Conservation (phyloP, 148 eudicot genomes). For the Fallopia convolvulus region DNA sequence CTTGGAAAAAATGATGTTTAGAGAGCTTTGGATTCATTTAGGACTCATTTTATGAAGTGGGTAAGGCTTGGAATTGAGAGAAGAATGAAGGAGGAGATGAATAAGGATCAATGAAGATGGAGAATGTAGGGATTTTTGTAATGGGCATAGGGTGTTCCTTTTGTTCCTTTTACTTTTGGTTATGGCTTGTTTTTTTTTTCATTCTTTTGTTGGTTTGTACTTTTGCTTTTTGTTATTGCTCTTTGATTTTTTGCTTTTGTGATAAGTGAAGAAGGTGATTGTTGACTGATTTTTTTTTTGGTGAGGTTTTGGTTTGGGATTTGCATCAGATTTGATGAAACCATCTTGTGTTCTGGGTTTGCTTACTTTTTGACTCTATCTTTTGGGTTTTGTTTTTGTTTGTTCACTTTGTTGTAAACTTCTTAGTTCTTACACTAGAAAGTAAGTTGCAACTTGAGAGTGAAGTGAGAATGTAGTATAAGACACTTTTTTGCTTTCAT, state of each 20-base stretch:
- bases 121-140: slow-evolving; percentile 17
- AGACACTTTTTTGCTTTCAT: neutral
- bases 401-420: neutral
- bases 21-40: neutral
- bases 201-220: slow-evolving; percentile 9
- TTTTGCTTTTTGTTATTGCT: neutral
- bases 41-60: neutral
- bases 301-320: neutral
- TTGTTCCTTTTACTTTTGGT: slow-evolving; percentile 2
- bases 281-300: neutral
- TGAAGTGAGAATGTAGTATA: slow-evolving; percentile 7
- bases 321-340: neutral
- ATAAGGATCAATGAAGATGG: slow-evolving; percentile 30
- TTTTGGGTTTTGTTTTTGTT: neutral
- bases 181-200: neutral
- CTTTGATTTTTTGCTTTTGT: slow-evolving; percentile 3
- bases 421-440: neutral
- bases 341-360: neutral
- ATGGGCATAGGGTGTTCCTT: slow-evolving; percentile 12
- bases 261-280: slow-evolving; percentile 8
- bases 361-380: neutral
- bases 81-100: neutral
- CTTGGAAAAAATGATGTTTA: neutral
- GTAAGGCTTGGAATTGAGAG: neutral
- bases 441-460: slow-evolving; percentile 1